Percentiles rank a stretch among this genome's conserved stretches.
Evolutionary conservation across 495 filamentous ascomycete genomes (phyloP).

Genomic region (Penicillium coprophilum): DNA sequence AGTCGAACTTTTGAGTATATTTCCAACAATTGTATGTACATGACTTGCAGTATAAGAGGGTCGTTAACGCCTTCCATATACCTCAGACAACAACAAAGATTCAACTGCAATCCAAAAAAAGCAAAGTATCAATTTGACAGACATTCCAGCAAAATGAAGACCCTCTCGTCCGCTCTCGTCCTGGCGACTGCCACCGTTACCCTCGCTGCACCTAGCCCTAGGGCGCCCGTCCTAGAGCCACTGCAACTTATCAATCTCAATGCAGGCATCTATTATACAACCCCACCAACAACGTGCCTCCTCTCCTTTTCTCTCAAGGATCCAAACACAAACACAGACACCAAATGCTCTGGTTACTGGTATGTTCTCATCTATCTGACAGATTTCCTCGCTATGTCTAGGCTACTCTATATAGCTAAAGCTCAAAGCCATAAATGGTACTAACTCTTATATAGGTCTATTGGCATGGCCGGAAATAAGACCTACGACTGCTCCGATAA

Average conservation of each 20-base stretch:
- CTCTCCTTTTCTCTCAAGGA: constrained; percentile 20
- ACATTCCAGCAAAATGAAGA: constrained; percentile 19
- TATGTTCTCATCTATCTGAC: constrained; percentile 5
- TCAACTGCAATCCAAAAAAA: background rate
- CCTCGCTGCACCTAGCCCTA: constrained; percentile 12
- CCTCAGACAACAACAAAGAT: background rate
- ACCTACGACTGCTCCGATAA: constrained; percentile 19
- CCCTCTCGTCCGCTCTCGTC: constrained; percentile 9
- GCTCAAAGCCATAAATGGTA: background rate
- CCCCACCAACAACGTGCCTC: constrained; percentile 6
- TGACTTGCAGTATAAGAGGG: background rate
- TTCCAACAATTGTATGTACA: background rate
- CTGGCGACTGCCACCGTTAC: constrained; percentile 15
- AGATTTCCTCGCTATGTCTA: background rate
- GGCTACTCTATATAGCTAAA: background rate
- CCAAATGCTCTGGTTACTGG: constrained; percentile 18
- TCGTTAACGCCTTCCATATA: background rate
- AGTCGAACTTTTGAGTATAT: background rate
- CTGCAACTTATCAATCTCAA: constrained; percentile 12
- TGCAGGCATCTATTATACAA: constrained; percentile 11
- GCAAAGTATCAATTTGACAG: background rate
- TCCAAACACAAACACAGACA: constrained; percentile 16
- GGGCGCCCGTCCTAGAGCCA: constrained; percentile 11
- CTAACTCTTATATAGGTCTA: constrained; percentile 13
- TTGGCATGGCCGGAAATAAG: constrained; percentile 9